A percentile compares a stretch with the other conserved stretches of the same genome.
These are phyloP conservation scores for Glutinoglossum americanum DNA, from an alignment of 495 filamentous ascomycete species.

Conservation along the genomic window DNA sequence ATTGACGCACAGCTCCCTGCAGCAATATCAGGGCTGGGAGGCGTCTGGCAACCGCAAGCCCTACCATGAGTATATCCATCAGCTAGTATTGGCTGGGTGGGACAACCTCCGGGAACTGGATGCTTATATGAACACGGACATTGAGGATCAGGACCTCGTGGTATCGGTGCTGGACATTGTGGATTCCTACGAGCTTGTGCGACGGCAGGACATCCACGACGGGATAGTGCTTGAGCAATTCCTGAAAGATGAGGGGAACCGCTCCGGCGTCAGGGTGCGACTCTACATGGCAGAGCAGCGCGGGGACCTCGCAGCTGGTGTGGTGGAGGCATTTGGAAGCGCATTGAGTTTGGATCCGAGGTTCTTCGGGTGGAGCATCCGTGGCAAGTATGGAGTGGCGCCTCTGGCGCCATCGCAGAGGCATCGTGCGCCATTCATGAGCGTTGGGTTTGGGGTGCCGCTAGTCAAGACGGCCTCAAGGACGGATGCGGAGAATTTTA, in stretches of 20 bases:
- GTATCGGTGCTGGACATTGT: conserved; percentile 11
- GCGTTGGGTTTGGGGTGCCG: conserved; percentile 10
- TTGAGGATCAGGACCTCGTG: conserved; percentile 6
- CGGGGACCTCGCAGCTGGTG: conserved; percentile 3
- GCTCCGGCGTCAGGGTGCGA: conserved; percentile 6
- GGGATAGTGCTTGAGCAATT: conserved; percentile 7
- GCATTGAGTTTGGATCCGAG: conserved; percentile 10
- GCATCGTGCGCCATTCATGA: conserved; percentile 10
- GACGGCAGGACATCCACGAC: conserved; percentile 9
- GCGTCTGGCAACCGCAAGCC: conserved; percentile 1
- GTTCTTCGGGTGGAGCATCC: conserved; percentile 12
- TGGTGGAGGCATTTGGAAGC: conserved; percentile 11
- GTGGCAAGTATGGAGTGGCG: conserved; percentile 4
- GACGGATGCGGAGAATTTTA: conserved; percentile 12
- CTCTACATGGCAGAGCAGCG: conserved; percentile 11
- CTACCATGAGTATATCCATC: conserved; percentile 12
- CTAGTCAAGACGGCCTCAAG: background rate
- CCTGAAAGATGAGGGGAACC: background rate
- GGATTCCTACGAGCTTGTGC: background rate
- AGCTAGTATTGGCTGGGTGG: conserved; percentile 12
- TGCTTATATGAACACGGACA: conserved; percentile 6
- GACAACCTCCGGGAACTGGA: conserved; percentile 11
- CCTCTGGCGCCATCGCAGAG: conserved; percentile 10
- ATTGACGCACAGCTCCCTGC: conserved; percentile 2
- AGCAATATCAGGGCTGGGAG: conserved; percentile 6